These are phyloP conservation scores for Wickerhamiella brachini DNA, from an alignment of 805 yeast genomes.

Conservation along the genomic window DNA sequence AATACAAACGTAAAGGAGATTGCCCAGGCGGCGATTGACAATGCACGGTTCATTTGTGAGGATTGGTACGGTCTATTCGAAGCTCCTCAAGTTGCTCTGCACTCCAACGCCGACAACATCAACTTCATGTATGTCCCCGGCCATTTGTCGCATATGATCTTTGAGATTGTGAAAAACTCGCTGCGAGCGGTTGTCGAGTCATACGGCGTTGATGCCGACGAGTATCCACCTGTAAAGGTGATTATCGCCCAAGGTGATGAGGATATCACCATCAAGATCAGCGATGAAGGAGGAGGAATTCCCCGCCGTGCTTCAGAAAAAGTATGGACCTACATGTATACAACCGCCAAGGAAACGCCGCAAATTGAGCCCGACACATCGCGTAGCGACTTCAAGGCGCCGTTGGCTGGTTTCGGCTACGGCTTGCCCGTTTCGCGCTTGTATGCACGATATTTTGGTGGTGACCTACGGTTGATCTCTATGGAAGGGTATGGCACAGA, in stretches of 20 bases:
- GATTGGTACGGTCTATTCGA: slow-evolving; percentile 80
- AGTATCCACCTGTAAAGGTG: slow-evolving; percentile 72
- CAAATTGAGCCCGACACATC: slow-evolving; percentile 43
- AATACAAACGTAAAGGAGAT: slow-evolving; percentile 72
- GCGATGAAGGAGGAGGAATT: slow-evolving; percentile 92
- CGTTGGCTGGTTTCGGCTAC: slow-evolving; percentile 90
- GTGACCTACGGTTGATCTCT: slow-evolving; percentile 71
- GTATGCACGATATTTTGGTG: slow-evolving; percentile 83
- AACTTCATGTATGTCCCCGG: slow-evolving; percentile 89
- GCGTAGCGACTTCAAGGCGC: slow-evolving; percentile 63
- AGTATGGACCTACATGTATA: slow-evolving; percentile 84
- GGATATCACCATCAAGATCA: slow-evolving; percentile 78
- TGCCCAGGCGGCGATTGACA: slow-evolving; percentile 78
- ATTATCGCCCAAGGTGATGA: slow-evolving; percentile 81
- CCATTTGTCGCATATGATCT: slow-evolving; percentile 79
- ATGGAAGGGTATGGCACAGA: slow-evolving; percentile 96
- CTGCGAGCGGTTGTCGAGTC: slow-evolving; percentile 80
- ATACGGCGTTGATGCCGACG: slow-evolving; percentile 50
- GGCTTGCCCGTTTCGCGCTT: slow-evolving; percentile 78
- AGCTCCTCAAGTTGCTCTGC: slow-evolving; percentile 69
- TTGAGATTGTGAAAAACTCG: slow-evolving; percentile 77
- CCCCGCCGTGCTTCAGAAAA: slow-evolving; percentile 71
- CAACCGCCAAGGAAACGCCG: slow-evolving; percentile 69
- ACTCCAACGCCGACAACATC: slow-evolving; percentile 55
- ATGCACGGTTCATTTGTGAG: slow-evolving; percentile 81